Base-by-base conservation (phyloP, 768 basidiomycete genomes). In the Dacryopinax primogenitus region DNA sequence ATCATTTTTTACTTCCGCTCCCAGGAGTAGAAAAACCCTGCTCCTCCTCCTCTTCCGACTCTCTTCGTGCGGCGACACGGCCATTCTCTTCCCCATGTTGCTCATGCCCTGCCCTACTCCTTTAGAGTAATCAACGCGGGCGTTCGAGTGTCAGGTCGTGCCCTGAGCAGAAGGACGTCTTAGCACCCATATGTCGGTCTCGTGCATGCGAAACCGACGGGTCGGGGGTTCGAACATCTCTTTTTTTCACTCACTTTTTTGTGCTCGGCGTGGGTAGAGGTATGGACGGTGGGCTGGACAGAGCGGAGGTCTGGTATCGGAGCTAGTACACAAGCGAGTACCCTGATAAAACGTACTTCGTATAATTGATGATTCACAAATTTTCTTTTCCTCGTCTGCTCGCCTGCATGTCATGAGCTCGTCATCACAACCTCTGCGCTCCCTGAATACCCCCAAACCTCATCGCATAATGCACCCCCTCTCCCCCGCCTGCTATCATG, bases 111-210 rank as follows among this genome's bases (percentile, higher is more conserved):
- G 85, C 80, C 74, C 77, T 74, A 68, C 69, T 30, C 51, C 11
- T 30, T 58, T 58, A 30, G 51, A 18, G 41, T 6, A 18, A 13
- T 76, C 71, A 73, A 87, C 79, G 85, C 83, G 81, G 86, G 79
- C 74, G 87, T 90, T 89, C 74, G 88, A 90, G 88, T 88, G 88
- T 90, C 88, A 88, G 79, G 85, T 80, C 81, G 86, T 86, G 88
- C 79, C 78, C 78, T 81, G 87, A 90, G 69, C 66, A 77, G 87
- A 68, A 75, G 87, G 84, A 85, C 86, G 80, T 90, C 88, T 89
- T 70, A 90, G 87, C 63, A 89, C 88, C 87, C 86, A 76, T 71
- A 32, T 58, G 51, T 32, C 26, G 51, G 51, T 6, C 26, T 23
- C 7, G 51, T 30, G 23, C 9, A 32, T 26, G 30, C 26, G 51